A percentile compares a stretch with the other conserved stretches of the same genome.
phyloP scores from a whole-genome alignment of 1,284 basidiomycete genomes.

The Athelia sp. region DNA sequence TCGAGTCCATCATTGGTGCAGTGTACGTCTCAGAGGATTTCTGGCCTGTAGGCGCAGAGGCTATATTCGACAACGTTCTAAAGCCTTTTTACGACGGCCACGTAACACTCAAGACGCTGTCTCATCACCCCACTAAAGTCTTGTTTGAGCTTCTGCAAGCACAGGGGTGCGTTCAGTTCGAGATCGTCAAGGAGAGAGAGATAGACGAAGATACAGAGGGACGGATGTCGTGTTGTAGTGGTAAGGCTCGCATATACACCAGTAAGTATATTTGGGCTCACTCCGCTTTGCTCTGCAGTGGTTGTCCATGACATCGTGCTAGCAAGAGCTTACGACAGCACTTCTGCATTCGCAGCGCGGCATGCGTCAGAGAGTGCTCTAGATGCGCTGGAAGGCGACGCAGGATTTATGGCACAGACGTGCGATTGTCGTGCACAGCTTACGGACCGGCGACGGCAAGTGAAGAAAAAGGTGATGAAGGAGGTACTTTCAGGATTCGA shows the following conservation, averaged over 20 bases:
- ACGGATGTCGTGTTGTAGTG: too few species aligned
- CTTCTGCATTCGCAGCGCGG: conserved; percentile 48
- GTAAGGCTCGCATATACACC: too few species aligned
- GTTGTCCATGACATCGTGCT: conserved; percentile 61
- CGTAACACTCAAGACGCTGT: conserved; percentile 63
- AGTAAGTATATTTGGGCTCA: too few species aligned
- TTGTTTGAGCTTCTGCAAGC: conserved; percentile 68
- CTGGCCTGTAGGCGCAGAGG: conserved; percentile 50
- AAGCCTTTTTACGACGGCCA: conserved; percentile 72
- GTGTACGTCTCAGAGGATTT: conserved; percentile 72
- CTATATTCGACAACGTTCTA: conserved; percentile 60
- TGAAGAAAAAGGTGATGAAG: conserved; percentile 33
- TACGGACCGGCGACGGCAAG: conserved; percentile 29
- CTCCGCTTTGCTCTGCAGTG: conserved; percentile 33
- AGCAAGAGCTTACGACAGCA: conserved; percentile 49
- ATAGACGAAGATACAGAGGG: conserved; percentile 13
- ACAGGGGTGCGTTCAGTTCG: conserved; percentile 61
- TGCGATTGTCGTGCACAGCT: conserved; percentile 59
- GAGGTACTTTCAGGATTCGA: conserved; percentile 24
- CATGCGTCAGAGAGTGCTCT: conserved; percentile 55
- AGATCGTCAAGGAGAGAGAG: conserved; percentile 43
- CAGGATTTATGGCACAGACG: conserved; percentile 50
- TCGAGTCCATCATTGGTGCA: conserved; percentile 74
- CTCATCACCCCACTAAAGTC: conserved; percentile 67
- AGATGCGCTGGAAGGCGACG: conserved; percentile 59